Evolutionary conservation across 2,329 filamentous ascomycete species (phyloP), one percentile per base, ranked within the genome.

Genomic region (Penicillium sp.): DNA sequence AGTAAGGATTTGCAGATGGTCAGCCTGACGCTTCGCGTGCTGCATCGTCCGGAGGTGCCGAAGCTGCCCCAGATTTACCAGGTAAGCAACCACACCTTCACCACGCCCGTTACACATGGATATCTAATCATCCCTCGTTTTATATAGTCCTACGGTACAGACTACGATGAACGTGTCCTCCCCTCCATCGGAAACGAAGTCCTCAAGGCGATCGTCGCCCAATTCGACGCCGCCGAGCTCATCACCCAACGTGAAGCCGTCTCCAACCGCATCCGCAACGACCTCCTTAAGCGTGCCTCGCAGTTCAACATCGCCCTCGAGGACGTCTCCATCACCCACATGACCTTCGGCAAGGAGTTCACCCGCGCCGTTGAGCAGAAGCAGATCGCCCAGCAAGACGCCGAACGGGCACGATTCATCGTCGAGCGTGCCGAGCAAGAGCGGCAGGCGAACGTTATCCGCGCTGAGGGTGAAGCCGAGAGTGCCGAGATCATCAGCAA

Each of bases 1-100:
- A 94, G 89, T 85, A 99, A 99, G 87, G 95, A 99, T 81, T 80
- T 99, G 84, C 95, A 99, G 83, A 99, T 99, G 95, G 95, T 99
- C 73, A 97, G 92, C 85, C 85, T 99, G 84, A 99, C 95, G 55
- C 85, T 99, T 75, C 87, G 95, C 78, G 95, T 99, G 65, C 80
- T 99, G 77, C 94, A 98, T 81, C 86, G 96, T 69, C 95, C 96
- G 6, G 94, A 96, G 58, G 94, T 99, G 70, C 87, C 91, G 83
- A 87, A 89, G 70, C 82, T 99, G 74, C 96, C 95, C 60, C 96
- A 94, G 82, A 99, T 99, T 73, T 99, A 99, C 84, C 95, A 98
- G 87, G 94, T 97, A 54, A 36, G 46, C 50, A 56, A 55, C 9
- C 24, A 36, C 37, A 13, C 16, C 40, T 27, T 49, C 10, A 49